A percentile compares a stretch with the other conserved stretches of the same genome.
Evolutionary conservation across 805 yeast species (phyloP).

Genomic region (Yamadazyma endophytica): DNA sequence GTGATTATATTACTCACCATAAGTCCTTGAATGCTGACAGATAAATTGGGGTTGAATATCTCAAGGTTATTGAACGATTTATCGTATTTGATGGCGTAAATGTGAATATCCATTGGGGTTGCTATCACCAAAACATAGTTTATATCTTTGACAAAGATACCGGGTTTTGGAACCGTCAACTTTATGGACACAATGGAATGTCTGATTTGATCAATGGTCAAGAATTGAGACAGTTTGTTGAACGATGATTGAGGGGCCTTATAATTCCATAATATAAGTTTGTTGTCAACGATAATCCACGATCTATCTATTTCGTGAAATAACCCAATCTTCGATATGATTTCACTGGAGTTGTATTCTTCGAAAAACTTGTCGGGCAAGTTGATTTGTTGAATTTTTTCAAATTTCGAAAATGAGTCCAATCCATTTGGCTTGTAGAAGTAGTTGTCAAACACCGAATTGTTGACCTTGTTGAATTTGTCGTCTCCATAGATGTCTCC

Average conservation of each 20-base stretch:
- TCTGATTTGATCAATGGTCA: conserved; percentile 76
- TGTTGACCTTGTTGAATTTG: conserved; percentile 44
- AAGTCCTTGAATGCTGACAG: conserved; percentile 75
- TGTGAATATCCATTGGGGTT: conserved; percentile 73
- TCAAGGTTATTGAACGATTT: conserved; percentile 46
- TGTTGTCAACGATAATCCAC: conserved; percentile 83
- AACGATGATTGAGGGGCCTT: conserved; percentile 49
- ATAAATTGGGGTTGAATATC: conserved; percentile 77
- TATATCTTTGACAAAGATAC: conserved; percentile 75
- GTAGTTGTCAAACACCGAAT: conserved; percentile 57
- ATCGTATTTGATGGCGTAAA: conserved; percentile 65
- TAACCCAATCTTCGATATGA: conserved; percentile 74
- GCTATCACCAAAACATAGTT: conserved; percentile 70
- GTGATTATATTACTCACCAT: conserved; percentile 60
- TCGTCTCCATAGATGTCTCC: conserved; percentile 53
- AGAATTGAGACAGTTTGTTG: conserved; percentile 50
- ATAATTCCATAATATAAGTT: conserved; percentile 82
- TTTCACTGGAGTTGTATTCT: conserved; percentile 63
- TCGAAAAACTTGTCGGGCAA: conserved; percentile 80
- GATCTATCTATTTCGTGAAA: conserved; percentile 76
- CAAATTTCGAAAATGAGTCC: conserved; percentile 69
- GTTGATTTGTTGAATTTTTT: conserved; percentile 59
- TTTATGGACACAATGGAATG: conserved; percentile 74
- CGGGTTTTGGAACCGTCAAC: conserved; percentile 75
- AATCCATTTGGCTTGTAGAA: conserved; percentile 47